phyloP scores from a whole-genome alignment of 768 basidiomycete genomes.

The Strobilomyces confusus region DNA sequence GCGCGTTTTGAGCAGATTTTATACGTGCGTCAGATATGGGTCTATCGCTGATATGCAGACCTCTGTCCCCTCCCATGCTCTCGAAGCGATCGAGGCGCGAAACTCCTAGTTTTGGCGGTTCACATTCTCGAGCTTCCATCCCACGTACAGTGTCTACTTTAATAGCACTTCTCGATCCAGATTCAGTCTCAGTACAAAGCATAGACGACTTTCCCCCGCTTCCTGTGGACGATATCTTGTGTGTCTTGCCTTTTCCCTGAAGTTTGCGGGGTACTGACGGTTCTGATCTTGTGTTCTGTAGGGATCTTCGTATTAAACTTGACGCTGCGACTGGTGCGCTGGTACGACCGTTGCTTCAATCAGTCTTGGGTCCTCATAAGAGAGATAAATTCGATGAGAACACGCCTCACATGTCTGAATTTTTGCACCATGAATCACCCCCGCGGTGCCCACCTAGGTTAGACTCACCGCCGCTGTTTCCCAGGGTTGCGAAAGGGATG shows the following conservation, averaged over 20 bases:
- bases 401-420: slow-evolving; percentile 22
- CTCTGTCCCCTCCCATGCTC: slow-evolving; percentile 39
- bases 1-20: slow-evolving; percentile 1
- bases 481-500: slow-evolving; percentile 23
- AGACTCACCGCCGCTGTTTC: slow-evolving; percentile 45
- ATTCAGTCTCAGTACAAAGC: slow-evolving; percentile 27
- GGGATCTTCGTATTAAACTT: slow-evolving; percentile 31
- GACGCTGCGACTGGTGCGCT: slow-evolving; percentile 23
- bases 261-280: background rate
- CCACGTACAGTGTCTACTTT: slow-evolving; percentile 24
- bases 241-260: slow-evolving; percentile 12
- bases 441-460: slow-evolving; percentile 21
- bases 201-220: slow-evolving; percentile 30
- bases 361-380: slow-evolving; percentile 18
- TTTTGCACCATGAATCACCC: slow-evolving; percentile 32
- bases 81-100: slow-evolving; percentile 44
- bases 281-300: slow-evolving; percentile 10
- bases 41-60: slow-evolving; percentile 28
- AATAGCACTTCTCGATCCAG: slow-evolving; percentile 20
- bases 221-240: slow-evolving; percentile 40
- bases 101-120: slow-evolving; percentile 41
- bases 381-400: slow-evolving; percentile 8
- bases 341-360: slow-evolving; percentile 28
- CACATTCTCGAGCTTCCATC: slow-evolving; percentile 22
- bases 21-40: slow-evolving; percentile 21